Evolutionary conservation across 129 eudicot genomes (phyloP), one percentile per base, ranked within the genome.

Genomic region (Lactuca sativa): DNA sequence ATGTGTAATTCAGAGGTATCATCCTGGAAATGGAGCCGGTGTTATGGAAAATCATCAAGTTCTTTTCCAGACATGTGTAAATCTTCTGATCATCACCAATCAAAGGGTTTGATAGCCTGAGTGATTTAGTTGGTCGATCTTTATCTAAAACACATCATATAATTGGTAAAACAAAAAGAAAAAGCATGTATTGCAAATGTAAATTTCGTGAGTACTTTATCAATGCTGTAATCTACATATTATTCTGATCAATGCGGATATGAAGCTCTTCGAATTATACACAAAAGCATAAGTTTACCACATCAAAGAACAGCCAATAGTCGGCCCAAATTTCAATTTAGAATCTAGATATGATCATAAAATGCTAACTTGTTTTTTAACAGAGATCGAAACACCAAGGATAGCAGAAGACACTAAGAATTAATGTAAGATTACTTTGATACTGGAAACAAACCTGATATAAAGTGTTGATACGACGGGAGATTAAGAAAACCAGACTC

Each of bases 1-100:
- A 95, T 4, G 83, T 82, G 73, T 78, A 88, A 59, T 83, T 83
- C 33, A 95, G 84, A 69, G 82, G 78, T 37, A 82, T 59, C 13
- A 64, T 68, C 84, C 87, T 80, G 16, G 81, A 82, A 49, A 86
- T 80, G n/a, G 97, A 73, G 13, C 96, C 99, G 44, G 87, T 90
- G 59, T 64, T 90, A 25, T 84, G 81, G 65, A 95, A 95, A 58
- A 91, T 82, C 58, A 83, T 79, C 25, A 90, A 72, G 69, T 79
- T 64, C 67, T 69, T 90, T 49, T 63, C 86, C 48, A 78, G 49
- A 59, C 99, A 95, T 21, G 75, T 32, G 59, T 85, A 95, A 11
- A 95, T 80, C 61, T 75, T 66, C n/a, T 86, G 86, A 60, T 87
- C 89, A 54, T 87, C 99, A 15, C 81, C 82, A 66, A 84, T 76